Percentiles rank a stretch among this genome's conserved stretches.
phyloP scores from a whole-genome alignment of 1,284 basidiomycete species.

The Pseudozyma sp. region DNA sequence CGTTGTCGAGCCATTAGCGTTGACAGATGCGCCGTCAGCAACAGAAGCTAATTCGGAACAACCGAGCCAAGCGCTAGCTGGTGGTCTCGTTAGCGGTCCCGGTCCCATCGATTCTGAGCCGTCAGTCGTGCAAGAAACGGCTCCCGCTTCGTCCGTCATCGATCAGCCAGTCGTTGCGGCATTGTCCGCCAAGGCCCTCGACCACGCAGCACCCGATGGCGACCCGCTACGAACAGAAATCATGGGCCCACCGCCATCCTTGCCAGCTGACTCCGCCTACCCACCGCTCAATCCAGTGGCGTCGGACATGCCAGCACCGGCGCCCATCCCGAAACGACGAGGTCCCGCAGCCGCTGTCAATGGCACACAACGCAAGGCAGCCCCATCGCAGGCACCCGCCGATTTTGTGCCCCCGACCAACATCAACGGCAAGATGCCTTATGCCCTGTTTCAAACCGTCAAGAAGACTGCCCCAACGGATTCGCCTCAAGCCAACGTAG shows the following conservation, averaged over 20 bases:
- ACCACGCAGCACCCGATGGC: neutral
- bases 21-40: neutral
- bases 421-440: slow-evolving; percentile 51
- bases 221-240: slow-evolving; percentile 45
- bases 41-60: neutral
- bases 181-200: neutral
- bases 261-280: slow-evolving; percentile 37
- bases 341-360: slow-evolving; percentile 12
- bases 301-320: slow-evolving; percentile 12
- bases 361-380: slow-evolving; percentile 14
- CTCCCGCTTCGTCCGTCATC: neutral
- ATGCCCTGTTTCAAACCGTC: slow-evolving; percentile 37
- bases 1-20: neutral
- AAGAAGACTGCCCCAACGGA: slow-evolving; percentile 11
- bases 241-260: slow-evolving; percentile 49
- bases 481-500: neutral
- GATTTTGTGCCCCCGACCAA: slow-evolving; percentile 36
- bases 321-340: slow-evolving; percentile 19
- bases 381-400: slow-evolving; percentile 14
- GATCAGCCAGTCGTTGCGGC: slow-evolving; percentile 18
- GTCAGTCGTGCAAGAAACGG: neutral
- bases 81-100: slow-evolving; percentile 10
- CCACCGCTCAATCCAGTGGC: slow-evolving; percentile 44
- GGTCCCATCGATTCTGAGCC: slow-evolving; percentile 3
- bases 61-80: slow-evolving; percentile 6